Evolutionary conservation across 352 stramenopile species (phyloP).

Genomic region (Phytophthora aleatoria): DNA sequence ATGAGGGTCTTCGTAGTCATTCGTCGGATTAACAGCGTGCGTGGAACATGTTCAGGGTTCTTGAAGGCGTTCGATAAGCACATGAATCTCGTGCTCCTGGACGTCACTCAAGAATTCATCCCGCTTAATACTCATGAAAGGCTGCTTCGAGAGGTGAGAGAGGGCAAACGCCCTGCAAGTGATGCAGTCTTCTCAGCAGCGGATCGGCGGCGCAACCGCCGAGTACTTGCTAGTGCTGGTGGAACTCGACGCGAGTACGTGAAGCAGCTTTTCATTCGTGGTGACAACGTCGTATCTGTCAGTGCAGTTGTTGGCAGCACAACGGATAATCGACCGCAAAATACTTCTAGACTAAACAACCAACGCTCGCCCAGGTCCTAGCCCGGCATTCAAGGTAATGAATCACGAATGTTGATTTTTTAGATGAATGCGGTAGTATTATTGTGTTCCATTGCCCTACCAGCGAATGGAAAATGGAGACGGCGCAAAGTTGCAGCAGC

Average conservation of each 20-base stretch:
- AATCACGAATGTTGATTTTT: slow-evolving; percentile 3
- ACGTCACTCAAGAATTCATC: slow-evolving; percentile 87
- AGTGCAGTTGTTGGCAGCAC: slow-evolving; percentile 46
- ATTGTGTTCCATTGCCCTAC: slow-evolving; percentile 9
- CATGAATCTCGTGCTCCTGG: slow-evolving; percentile 93
- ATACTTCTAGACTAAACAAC: slow-evolving; percentile 9
- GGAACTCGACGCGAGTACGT: slow-evolving; percentile 47
- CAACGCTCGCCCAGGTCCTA: slow-evolving; percentile 13
- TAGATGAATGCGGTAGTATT: slow-evolving; percentile 26
- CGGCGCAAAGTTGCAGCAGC: not conserved
- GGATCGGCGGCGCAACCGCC: slow-evolving; percentile 46
- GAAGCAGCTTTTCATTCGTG: slow-evolving; percentile 92
- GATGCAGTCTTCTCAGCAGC: slow-evolving; percentile 56
- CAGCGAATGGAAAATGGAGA: not conserved
- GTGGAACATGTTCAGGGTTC: slow-evolving; percentile 90
- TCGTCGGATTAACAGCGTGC: slow-evolving; percentile 90
- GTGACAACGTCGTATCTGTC: slow-evolving; percentile 91
- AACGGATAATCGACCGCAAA: not conserved
- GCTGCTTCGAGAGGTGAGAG: slow-evolving; percentile 40
- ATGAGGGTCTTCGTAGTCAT: slow-evolving; percentile 87
- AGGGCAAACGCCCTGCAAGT: slow-evolving; percentile 20
- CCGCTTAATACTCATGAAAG: slow-evolving; percentile 38
- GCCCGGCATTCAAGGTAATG: slow-evolving; percentile 14
- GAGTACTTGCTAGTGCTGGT: slow-evolving; percentile 34
- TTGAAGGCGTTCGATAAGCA: slow-evolving; percentile 96